Base-by-base conservation (phyloP, 768 basidiomycete genomes). In the Solioccasus polychromus region DNA sequence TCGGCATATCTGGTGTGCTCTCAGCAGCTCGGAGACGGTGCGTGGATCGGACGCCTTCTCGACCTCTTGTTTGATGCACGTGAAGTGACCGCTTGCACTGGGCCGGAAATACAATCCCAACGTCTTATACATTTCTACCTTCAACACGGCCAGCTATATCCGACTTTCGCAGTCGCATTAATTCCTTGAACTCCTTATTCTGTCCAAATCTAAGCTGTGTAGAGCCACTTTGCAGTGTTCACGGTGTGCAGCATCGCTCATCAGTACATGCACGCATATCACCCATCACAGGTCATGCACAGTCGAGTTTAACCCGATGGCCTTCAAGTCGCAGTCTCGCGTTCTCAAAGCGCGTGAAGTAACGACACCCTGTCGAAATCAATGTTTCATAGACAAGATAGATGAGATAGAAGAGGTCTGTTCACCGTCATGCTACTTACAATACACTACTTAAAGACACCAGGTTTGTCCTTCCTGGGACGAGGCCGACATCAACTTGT, bases 131-230 rank as follows among this genome's bases (percentile, higher is more conserved):
- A 4, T 61, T 58, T 32, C 46, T 45, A 7, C 36, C 24, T 1
- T n/a, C 18, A 24, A 25, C 19, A 10, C 23, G 28, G 15, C 25
- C 35, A 48, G 45, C 50, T 60, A 23, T 49, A 51, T 38, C 40
- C 4, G 41, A 58, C 19, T 44, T 64, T 15, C 48, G 52, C n/a
- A 40, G 32, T 35, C 69, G 64, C 24, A 48, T 80, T 5, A 44
- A 60, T n/a, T 64, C 55, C 12, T 53, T 73, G n/a, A 55, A 70
- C 3, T 55, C 65, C 3, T 51, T 70, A 1, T 82, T 83, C 47
- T 83, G 82, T 61, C 68, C 70, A 5, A 80, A 76, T 42, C 46
- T 73, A 19, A 78, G 71, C 42, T 83, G 82, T 45, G 23, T 75
- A 1, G 71, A 72, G 7, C 68, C 72, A 3, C 76, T 74, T 47